Percentiles rank a stretch among this genome's conserved stretches.
phyloP scores from a whole-genome alignment of 257 asterid species.

The Solanum lignicaule region DNA sequence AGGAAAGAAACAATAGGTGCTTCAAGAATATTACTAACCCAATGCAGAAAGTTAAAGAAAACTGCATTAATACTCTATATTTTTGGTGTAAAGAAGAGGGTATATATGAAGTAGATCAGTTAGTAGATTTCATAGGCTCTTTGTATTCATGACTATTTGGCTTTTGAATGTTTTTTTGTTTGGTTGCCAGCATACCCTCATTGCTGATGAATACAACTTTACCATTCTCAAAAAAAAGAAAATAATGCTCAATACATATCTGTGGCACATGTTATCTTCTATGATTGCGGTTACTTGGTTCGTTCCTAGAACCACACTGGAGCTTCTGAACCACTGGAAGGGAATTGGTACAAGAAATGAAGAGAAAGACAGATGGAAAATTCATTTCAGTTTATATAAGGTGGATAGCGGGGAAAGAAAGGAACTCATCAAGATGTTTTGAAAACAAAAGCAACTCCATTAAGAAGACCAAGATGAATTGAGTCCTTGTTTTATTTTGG shows the following conservation, averaged over 20 bases:
- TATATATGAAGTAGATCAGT: too few species aligned
- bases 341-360: background rate
- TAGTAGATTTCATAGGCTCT: too few species aligned
- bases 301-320: background rate
- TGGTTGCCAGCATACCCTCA: too few species aligned
- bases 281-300: background rate
- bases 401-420: background rate
- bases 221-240: too few species aligned
- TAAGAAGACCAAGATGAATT: background rate
- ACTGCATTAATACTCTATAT: too few species aligned
- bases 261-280: background rate
- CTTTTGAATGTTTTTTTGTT: too few species aligned
- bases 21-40: too few species aligned
- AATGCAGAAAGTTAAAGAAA: too few species aligned
- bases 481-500: background rate
- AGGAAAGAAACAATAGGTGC: too few species aligned
- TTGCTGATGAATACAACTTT: too few species aligned
- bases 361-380: background rate
- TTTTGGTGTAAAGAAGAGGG: too few species aligned
- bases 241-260: background rate
- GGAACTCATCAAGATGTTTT: background rate
- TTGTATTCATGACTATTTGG: too few species aligned
- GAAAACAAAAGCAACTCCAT: background rate
- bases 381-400: background rate
- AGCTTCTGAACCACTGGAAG: background rate